These are phyloP conservation scores for Ceratocystis cacaofunesta DNA, from an alignment of 2,329 filamentous ascomycete genomes.

Conservation along the genomic window DNA sequence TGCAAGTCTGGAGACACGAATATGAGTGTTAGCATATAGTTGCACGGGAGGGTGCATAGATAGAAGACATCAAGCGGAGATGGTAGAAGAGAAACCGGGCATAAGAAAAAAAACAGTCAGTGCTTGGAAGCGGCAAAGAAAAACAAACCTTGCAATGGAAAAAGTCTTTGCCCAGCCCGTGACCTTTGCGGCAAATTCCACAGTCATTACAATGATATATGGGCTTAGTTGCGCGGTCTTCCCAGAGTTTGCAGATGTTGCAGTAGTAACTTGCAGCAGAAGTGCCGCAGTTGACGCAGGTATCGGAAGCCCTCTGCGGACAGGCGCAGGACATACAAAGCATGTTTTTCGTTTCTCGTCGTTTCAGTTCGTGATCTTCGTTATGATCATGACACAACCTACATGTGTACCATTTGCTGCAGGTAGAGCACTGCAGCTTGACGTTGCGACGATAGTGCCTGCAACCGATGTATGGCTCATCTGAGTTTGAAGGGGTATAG, in stretches of 20 bases:
- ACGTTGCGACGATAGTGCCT: conserved; percentile 91
- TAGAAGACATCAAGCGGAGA: background rate
- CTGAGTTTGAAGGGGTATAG: conserved; percentile 41
- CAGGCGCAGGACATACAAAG: conserved; percentile 89
- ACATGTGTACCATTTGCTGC: conserved; percentile 85
- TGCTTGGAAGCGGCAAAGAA: background rate
- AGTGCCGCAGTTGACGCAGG: conserved; percentile 62
- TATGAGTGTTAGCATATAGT: conserved; percentile 16
- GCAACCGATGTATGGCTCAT: conserved; percentile 49
- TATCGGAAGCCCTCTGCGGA: conserved; percentile 66
- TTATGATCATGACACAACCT: conserved; percentile 80
- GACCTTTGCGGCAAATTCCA: conserved; percentile 81
- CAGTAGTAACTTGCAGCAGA: conserved; percentile 84
- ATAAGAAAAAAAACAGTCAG: background rate
- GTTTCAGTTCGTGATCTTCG: conserved; percentile 65
- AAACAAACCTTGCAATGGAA: conserved; percentile 81
- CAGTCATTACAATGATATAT: conserved; percentile 97
- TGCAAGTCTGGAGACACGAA: conserved; percentile 50
- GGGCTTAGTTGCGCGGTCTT: conserved; percentile 75
- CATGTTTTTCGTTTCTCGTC: conserved; percentile 84
- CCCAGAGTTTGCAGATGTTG: conserved; percentile 89
- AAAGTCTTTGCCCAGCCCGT: conserved; percentile 89
- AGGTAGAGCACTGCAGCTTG: conserved; percentile 84
- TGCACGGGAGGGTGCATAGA: background rate
- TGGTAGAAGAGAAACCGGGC: background rate